These are phyloP conservation scores for Salix suchowensis DNA, from an alignment of 345 rosid species.

Conservation along the genomic window DNA sequence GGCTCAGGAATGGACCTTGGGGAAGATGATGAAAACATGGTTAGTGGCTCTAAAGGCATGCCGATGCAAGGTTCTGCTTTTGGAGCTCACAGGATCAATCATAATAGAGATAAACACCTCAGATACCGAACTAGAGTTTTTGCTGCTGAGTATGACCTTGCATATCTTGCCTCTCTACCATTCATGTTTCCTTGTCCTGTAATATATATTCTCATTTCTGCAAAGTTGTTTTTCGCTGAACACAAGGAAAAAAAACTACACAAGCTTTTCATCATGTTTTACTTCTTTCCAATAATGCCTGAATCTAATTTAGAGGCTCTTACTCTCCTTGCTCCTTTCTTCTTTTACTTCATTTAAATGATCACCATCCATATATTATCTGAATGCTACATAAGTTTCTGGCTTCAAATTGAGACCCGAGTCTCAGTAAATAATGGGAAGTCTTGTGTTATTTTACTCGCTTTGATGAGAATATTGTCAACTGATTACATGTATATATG, in stretches of 20 bases:
- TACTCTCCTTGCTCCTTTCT: neutral
- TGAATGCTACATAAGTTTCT: neutral
- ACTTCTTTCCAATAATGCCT: neutral
- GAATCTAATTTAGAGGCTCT: neutral
- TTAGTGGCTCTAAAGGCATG: too few relatives aligned
- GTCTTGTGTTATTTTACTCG: neutral
- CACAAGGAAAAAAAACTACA: neutral
- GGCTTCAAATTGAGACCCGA: neutral
- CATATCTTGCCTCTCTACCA: too few relatives aligned
- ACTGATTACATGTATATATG: neutral
- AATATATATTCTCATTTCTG: neutral
- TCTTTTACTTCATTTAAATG: neutral
- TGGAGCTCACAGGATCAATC: too few relatives aligned
- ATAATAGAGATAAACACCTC: too few relatives aligned
- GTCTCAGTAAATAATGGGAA: neutral
- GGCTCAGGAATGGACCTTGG: too few relatives aligned
- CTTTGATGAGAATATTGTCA: neutral
- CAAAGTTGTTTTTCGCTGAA: neutral
- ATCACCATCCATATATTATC: neutral
- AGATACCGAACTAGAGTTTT: too few relatives aligned
- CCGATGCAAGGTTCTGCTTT: too few relatives aligned
- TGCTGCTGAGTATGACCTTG: too few relatives aligned
- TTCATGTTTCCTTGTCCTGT: neutral
- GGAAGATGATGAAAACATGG: too few relatives aligned
- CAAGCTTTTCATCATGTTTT: neutral